Conservation (phyloP, 495 filamentous ascomycete species). For the Penicillium mononematosum region DNA sequence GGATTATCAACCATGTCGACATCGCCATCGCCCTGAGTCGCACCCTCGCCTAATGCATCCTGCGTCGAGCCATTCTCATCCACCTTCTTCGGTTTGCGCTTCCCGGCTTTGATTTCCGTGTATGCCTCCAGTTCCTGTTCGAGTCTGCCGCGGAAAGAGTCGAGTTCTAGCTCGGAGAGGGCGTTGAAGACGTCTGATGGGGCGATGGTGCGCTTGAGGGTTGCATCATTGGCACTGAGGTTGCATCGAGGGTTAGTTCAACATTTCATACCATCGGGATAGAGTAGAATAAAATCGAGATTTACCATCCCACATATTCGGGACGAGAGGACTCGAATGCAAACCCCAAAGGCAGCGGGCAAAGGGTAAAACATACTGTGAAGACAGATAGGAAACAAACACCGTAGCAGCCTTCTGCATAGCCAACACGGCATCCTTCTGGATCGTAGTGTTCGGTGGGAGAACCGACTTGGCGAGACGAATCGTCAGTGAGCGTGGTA, state of each 20-base stretch:
- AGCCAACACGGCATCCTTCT: constrained; percentile 87
- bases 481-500: constrained; percentile 91
- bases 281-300: background rate
- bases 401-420: constrained; percentile 92
- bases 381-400: constrained; percentile 86
- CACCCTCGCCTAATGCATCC: constrained; percentile 36
- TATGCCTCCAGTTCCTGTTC: constrained; percentile 60
- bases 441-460: constrained; percentile 91
- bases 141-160: constrained; percentile 63
- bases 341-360: constrained; percentile 7
- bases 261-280: background rate
- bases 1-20: constrained; percentile 36
- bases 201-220: constrained; percentile 80
- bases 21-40: constrained; percentile 39
- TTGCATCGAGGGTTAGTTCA: background rate
- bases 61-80: constrained; percentile 35
- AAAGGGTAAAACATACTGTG: constrained; percentile 57
- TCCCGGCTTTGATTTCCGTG: constrained; percentile 62
- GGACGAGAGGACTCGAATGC: background rate
- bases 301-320: background rate
- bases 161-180: constrained; percentile 79
- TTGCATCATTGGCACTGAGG: constrained; percentile 72
- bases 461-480: constrained; percentile 94
- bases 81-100: constrained; percentile 60
- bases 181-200: constrained; percentile 82